These are phyloP conservation scores for Chrysosporium queenslandicum DNA, from an alignment of 2,329 filamentous ascomycete genomes.

Conservation along the genomic window DNA sequence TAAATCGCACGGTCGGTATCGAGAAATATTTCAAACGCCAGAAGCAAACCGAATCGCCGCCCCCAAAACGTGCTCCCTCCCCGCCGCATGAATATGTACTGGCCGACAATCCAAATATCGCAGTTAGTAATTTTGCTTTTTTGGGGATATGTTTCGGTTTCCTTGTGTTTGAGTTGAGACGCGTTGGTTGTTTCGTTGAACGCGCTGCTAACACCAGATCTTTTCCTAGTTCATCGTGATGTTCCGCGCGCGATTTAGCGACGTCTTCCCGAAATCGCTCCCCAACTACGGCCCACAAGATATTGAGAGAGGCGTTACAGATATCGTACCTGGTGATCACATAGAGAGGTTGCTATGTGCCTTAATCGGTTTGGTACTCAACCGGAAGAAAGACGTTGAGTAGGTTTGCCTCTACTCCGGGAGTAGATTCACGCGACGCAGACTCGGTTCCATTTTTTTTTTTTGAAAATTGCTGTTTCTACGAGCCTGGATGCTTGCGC, in stretches of 20 bases:
- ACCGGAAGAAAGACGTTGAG: slow-evolving; percentile 98
- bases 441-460: too few species aligned
- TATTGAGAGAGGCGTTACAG: slow-evolving; percentile 74
- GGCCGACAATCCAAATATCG: slow-evolving; percentile 83
- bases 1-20: slow-evolving; percentile 35
- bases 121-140: slow-evolving; percentile 55
- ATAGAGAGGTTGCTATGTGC: slow-evolving; percentile 84
- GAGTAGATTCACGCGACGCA: background rate
- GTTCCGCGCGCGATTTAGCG: slow-evolving; percentile 88
- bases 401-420: slow-evolving; percentile 44
- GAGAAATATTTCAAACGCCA: slow-evolving; percentile 46
- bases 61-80: slow-evolving; percentile 72
- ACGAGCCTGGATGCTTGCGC: background rate
- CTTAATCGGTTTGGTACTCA: slow-evolving; percentile 74
- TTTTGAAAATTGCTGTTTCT: background rate
- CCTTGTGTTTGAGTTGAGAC: slow-evolving; percentile 9
- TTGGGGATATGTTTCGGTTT: background rate
- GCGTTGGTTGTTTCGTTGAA: slow-evolving; percentile 26
- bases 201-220: slow-evolving; percentile 28
- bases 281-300: slow-evolving; percentile 91
- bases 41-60: slow-evolving; percentile 51
- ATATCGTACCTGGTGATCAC: slow-evolving; percentile 67
- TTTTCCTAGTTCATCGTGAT: slow-evolving; percentile 78
- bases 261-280: slow-evolving; percentile 77
- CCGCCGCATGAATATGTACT: slow-evolving; percentile 83